Base-by-base conservation (phyloP, 2,329 filamentous ascomycete species). In the Macrophomina phaseolina region DNA sequence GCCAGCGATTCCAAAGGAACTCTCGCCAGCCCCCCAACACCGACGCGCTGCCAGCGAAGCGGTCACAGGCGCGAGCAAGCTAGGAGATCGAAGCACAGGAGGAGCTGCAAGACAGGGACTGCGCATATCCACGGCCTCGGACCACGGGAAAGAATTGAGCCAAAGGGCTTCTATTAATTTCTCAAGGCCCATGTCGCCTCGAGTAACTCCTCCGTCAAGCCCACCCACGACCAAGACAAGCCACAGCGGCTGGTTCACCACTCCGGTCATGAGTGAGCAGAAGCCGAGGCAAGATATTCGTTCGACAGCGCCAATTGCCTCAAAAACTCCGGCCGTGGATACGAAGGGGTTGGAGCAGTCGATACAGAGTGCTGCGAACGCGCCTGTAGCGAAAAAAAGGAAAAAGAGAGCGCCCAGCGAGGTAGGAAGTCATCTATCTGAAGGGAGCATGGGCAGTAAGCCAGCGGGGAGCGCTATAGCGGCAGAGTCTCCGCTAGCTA, bases 1-100 rank as follows among this genome's bases (percentile, higher is more conserved):
- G 2, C 94, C 93, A 42, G 83, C 85, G 4, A 83, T 97, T 32
- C 92, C 92, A 3, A 80, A 84, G 46, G 79, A 84, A 64, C 73
- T 80, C 18, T 71, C 73, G 11, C 69, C 75, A 11, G 76, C 66
- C 68, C 67, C 72, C 66, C 72, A 69, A 63, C 73, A 75, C 66
- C 75, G 70, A 14, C 76, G 77, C 67, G 72, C 85, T 9, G 78
- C 81, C 28, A 89, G 86, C 70, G 71, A 85, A 49, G 85, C 86
- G 16, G 84, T 83, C 34, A 80, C 84, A 4, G 78, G 77, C 9
- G 78, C 77, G 12, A 76, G 71, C 28, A 74, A 77, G 63, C 72
- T 76, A 18, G 73, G 73, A 34, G 76, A 76, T 46, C 73, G 79
- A 68, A 78, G 79, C 32, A 71, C 76, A 58, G 81, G 80, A 38